A percentile compares a stretch with the other conserved stretches of the same genome.
phyloP scores from a whole-genome alignment of 208 protist genomes.

The Leishmania braziliensis region DNA sequence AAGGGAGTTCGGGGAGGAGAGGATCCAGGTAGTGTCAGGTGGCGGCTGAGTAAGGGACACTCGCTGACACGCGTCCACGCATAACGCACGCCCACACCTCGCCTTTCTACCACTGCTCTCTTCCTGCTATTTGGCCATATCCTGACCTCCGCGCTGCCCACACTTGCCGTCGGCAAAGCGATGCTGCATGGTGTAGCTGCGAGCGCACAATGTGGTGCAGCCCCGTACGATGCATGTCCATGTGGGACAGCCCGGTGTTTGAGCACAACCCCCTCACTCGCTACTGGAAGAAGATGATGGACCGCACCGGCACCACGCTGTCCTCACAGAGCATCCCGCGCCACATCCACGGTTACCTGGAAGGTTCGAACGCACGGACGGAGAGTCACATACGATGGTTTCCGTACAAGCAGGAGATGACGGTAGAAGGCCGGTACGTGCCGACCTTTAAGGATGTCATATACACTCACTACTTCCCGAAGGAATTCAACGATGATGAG shows the following conservation, averaged over 20 bases:
- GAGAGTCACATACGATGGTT: slow-evolving; percentile 81
- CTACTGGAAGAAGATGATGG: slow-evolving; percentile 90
- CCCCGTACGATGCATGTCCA: slow-evolving; percentile 47
- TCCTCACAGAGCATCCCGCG: slow-evolving; percentile 81
- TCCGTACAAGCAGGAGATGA: slow-evolving; percentile 89
- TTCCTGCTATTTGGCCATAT: background rate
- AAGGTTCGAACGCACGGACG: slow-evolving; percentile 67
- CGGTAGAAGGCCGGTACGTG: slow-evolving; percentile 75
- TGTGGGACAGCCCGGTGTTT: slow-evolving; percentile 83
- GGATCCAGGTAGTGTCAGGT: background rate
- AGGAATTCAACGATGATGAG: slow-evolving; percentile 79
- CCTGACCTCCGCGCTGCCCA: background rate
- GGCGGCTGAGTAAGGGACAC: background rate
- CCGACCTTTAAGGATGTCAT: slow-evolving; percentile 79
- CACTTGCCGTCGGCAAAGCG: background rate
- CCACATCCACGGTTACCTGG: slow-evolving; percentile 89
- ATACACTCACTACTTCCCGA: slow-evolving; percentile 85
- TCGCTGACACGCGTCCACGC: background rate
- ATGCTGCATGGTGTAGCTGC: background rate
- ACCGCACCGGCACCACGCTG: slow-evolving; percentile 67
- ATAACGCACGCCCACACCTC: too few relatives aligned
- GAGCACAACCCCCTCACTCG: slow-evolving; percentile 81
- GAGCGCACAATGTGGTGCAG: slow-evolving; percentile 24
- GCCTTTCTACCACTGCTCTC: background rate
- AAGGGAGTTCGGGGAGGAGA: background rate